A percentile compares a stretch with the other conserved stretches of the same genome.
phyloP scores from a whole-genome alignment of 2,329 filamentous ascomycete genomes.

The Colletotrichum costaricense region DNA sequence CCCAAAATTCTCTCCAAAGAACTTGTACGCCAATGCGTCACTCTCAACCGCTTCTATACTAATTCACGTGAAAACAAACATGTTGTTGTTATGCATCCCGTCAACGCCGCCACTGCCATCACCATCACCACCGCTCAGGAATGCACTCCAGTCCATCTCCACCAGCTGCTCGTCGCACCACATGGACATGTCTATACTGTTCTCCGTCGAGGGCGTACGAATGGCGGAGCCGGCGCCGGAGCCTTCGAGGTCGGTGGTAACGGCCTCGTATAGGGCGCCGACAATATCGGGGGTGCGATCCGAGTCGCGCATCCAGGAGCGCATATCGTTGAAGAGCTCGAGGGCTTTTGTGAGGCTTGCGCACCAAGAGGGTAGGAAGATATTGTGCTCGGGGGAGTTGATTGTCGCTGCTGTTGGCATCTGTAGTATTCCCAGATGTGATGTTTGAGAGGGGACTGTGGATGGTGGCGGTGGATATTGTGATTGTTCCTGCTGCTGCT shows the following conservation, averaged over 20 bases:
- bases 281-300: slow-evolving; percentile 43
- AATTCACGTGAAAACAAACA: neutral
- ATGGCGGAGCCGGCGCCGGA: slow-evolving; percentile 26
- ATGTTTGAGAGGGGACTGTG: neutral
- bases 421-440: neutral
- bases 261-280: slow-evolving; percentile 41
- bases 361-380: slow-evolving; percentile 35
- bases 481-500: slow-evolving; percentile 3
- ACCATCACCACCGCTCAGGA: slow-evolving; percentile 30
- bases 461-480: neutral
- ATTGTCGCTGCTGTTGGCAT: neutral
- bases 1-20: neutral
- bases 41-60: neutral
- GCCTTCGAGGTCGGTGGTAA: slow-evolving; percentile 38
- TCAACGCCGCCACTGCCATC: neutral
- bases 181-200: slow-evolving; percentile 41
- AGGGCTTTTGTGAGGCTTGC: slow-evolving; percentile 41
- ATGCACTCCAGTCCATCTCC: slow-evolving; percentile 42
- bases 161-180: slow-evolving; percentile 44
- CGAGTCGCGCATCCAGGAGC: slow-evolving; percentile 43
- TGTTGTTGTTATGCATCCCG: neutral
- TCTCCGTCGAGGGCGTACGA: slow-evolving; percentile 40
- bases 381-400: neutral
- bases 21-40: neutral
- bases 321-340: slow-evolving; percentile 42